Base-by-base conservation (phyloP, 1,284 basidiomycete genomes). In the Boletus sp. region DNA sequence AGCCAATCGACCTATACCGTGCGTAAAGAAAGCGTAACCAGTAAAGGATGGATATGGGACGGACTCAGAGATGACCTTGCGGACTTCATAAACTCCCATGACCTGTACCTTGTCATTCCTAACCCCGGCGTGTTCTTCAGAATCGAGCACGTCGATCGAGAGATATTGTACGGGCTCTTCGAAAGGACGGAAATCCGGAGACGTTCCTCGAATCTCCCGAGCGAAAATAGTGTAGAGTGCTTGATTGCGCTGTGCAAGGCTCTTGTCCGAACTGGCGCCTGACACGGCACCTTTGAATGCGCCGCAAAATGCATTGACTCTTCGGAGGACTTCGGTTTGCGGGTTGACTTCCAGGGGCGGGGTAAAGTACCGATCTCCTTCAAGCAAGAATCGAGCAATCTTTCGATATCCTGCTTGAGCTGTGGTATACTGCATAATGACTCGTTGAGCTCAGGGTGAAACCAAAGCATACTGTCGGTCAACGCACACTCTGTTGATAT, bases 401-500 rank as follows among this genome's bases (percentile, higher is more conserved):
- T 53, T 16, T 68, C 69, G 29, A 77, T 70, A 32, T 68, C 56
- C 12, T 50, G 55, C 40, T 49, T 71, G 16, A 74, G 60, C 17
- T 52, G 61, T 32, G 72, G 81, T 33, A 75, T 70, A 55, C 76
- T 84, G 51, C 5, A 16, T 7, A 41, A 39, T 17, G 14, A 34
- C 2, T 0, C 3, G n/a, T 41, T 63, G 4, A 66, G 41, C 14
- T 10, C 2, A 13, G 12, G 7, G 48, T 23, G 27, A 35, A 34
- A 17, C 25, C 6, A n/a, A 26, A 41, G 32, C 5, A 26, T 12
- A 22, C 10, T 2, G 10, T 16, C 17, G 16, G 1, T 8, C 1
- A 5, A 69, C 80, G 38, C 55, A 84, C 83, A 72, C 73, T 9
- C 61, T 61, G 29, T 76, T 70, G 27, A 84, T 80, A 13, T 78